Conservation (phyloP, 768 basidiomycete genomes). For the Tricholoma sp. region DNA sequence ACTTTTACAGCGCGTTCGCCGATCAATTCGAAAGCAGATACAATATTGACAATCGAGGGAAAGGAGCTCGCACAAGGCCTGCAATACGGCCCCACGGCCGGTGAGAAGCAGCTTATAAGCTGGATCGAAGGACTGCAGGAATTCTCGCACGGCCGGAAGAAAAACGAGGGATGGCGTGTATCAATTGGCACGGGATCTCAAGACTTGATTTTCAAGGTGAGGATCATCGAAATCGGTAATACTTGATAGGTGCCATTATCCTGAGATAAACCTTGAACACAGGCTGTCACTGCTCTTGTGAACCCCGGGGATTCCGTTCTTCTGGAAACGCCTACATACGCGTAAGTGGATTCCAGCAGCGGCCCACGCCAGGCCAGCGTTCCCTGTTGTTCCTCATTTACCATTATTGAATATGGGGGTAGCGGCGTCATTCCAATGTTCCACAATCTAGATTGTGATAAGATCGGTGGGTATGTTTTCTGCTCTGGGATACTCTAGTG, state of each 20-base stretch:
- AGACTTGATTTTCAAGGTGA: constrained; percentile 83
- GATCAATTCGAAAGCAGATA: constrained; percentile 36
- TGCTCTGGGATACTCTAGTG: neutral
- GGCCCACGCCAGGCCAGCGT: neutral
- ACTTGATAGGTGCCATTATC: constrained; percentile 6
- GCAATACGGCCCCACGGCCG: constrained; percentile 74
- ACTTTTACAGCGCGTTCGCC: constrained; percentile 58
- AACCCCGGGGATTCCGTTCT: constrained; percentile 78
- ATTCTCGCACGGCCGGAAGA: constrained; percentile 55
- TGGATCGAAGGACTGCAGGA: constrained; percentile 77
- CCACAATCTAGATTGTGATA: constrained; percentile 43
- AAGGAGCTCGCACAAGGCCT: constrained; percentile 61
- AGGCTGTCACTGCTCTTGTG: constrained; percentile 67
- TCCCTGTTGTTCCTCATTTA: constrained; percentile 1
- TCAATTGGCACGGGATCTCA: constrained; percentile 83
- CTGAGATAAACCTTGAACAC: constrained; percentile 14
- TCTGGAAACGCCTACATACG: constrained; percentile 75
- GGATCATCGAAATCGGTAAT: constrained; percentile 8
- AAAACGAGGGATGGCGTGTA: constrained; percentile 60
- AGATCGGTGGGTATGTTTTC: constrained; percentile 42
- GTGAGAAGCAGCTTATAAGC: constrained; percentile 54
- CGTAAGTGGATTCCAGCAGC: constrained; percentile 33
- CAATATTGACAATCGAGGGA: constrained; percentile 48
- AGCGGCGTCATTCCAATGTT: constrained; percentile 58
- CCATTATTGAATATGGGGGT: neutral